Conservation (phyloP, 768 basidiomycete species). For the Cyathus striatus region DNA sequence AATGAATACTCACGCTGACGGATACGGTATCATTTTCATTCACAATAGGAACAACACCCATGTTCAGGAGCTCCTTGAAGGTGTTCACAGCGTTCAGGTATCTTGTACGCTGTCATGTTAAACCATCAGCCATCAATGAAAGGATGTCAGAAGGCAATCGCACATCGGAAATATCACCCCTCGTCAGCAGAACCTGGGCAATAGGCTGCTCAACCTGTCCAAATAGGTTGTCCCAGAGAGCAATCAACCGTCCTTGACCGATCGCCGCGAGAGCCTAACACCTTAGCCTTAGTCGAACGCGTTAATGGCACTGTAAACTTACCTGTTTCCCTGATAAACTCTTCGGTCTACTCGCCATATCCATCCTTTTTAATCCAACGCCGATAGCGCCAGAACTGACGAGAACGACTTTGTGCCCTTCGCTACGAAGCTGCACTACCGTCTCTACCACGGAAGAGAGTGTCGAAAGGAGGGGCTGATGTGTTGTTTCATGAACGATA, state of each 20-base stretch:
- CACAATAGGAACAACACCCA: conserved; percentile 97
- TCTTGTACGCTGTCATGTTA: conserved; percentile 67
- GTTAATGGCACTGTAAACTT: conserved; percentile 3
- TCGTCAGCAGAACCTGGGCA: conserved; percentile 89
- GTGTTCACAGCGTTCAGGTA: conserved; percentile 98
- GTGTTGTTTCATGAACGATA: conserved; percentile 92
- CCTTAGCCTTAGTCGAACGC: background rate
- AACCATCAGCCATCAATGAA: conserved; percentile 3
- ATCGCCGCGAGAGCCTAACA: conserved; percentile 89
- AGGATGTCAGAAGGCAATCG: conserved; percentile 11
- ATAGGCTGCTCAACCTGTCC: conserved; percentile 92
- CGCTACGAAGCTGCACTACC: conserved; percentile 65
- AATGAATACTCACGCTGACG: conserved; percentile 69
- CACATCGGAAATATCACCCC: conserved; percentile 97
- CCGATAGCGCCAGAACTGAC: conserved; percentile 98
- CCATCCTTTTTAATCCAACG: conserved; percentile 91
- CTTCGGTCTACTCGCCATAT: conserved; percentile 73
- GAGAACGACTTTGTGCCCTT: conserved; percentile 92
- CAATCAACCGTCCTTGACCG: conserved; percentile 94
- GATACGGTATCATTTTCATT: conserved; percentile 99
- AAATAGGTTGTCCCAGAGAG: conserved; percentile 96
- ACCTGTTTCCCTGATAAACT: conserved; percentile 90
- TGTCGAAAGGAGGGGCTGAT: conserved; percentile 86
- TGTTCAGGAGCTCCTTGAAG: conserved; percentile 80
- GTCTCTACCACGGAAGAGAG: conserved; percentile 92